phyloP scores from a whole-genome alignment of 169 alveolate species.

The Babesia bigemina region DNA sequence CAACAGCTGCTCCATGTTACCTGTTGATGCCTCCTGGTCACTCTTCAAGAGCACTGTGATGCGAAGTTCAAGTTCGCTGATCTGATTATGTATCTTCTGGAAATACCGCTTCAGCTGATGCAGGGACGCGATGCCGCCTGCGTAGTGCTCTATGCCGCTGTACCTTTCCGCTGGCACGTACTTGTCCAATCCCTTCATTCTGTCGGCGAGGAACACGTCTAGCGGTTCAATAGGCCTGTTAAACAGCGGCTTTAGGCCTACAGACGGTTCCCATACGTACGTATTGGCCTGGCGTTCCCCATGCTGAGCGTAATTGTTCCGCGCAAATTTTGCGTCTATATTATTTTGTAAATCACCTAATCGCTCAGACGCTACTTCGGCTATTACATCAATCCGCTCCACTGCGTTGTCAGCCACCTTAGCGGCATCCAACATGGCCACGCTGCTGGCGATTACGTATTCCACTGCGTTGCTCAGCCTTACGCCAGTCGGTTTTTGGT shows the following conservation, averaged over 20 bases:
- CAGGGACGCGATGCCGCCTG: slow-evolving; percentile 5
- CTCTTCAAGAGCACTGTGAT: neutral
- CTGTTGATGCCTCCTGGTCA: neutral
- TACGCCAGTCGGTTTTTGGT: neutral
- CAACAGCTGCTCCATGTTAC: neutral
- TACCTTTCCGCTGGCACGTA: slow-evolving; percentile 10
- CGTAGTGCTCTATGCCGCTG: neutral
- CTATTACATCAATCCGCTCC: neutral
- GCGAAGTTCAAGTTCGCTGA: slow-evolving; percentile 9
- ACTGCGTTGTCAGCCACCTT: neutral
- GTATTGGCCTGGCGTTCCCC: neutral
- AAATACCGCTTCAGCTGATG: slow-evolving; percentile 30
- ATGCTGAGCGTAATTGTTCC: neutral
- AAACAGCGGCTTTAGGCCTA: slow-evolving; percentile 37
- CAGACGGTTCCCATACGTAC: slow-evolving; percentile 36
- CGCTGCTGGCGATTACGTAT: neutral
- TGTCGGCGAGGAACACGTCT: slow-evolving; percentile 31
- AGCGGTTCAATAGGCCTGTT: slow-evolving; percentile 39
- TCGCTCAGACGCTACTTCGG: neutral
- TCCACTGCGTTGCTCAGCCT: neutral
- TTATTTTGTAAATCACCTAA: neutral
- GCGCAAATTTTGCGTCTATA: neutral
- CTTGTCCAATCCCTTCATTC: neutral
- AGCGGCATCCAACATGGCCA: neutral
- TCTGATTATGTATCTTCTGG: neutral